These are phyloP conservation scores for Blepharisma stoltei DNA, from an alignment of 73 alveolate species.

Conservation along the genomic window DNA sequence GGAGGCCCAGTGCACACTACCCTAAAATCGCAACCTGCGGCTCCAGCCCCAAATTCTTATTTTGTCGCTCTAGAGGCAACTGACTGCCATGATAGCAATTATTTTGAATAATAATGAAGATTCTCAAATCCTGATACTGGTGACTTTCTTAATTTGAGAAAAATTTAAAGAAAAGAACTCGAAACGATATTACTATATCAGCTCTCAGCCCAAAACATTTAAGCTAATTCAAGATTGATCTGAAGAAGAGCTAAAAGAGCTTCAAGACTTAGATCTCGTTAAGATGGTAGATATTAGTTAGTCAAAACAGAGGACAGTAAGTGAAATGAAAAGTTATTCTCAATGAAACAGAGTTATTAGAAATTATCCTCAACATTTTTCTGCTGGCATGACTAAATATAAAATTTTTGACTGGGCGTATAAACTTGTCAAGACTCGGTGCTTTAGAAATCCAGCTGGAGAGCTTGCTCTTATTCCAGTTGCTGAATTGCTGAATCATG, in stretches of 20 bases:
- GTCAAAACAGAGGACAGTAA: background rate
- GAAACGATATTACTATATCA: background rate
- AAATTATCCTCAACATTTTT: constrained; percentile 14
- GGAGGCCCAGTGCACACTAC: no score
- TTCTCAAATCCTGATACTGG: background rate
- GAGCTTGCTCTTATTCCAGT: constrained; percentile 19
- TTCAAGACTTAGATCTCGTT: background rate
- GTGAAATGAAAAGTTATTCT: background rate
- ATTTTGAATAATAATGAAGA: no score
- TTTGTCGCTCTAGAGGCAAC: no score
- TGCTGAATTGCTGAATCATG: constrained; percentile 25
- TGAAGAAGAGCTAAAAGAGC: constrained; percentile 14
- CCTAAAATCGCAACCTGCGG: no score
- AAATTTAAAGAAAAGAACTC: constrained; percentile 1
- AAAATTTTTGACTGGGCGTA: constrained; percentile 21
- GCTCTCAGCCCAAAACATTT: background rate
- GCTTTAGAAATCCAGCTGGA: background rate
- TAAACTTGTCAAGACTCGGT: constrained; percentile 7
- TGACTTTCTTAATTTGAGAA: constrained; percentile 5
- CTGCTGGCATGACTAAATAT: background rate
- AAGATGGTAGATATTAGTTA: background rate
- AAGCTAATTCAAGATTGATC: background rate
- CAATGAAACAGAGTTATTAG: background rate
- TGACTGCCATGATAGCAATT: no score
- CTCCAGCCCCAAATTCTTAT: no score